phyloP scores from a whole-genome alignment of 2,329 filamentous ascomycete genomes.

The Chrysoporthe puriensis region DNA sequence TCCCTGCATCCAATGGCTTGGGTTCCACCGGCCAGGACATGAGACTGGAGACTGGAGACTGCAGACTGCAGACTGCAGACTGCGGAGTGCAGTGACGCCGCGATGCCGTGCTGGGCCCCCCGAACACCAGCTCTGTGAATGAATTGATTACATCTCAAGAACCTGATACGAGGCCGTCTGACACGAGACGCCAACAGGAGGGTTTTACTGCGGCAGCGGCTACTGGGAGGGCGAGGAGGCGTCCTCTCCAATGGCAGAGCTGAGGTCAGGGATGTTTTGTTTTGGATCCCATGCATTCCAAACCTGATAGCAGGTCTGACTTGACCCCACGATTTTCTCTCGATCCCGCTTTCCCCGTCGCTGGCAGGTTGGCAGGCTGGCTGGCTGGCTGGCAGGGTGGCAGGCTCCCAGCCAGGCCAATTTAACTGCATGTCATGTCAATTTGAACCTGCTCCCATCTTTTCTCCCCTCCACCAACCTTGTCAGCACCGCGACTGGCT shows the following conservation, averaged over 20 bases:
- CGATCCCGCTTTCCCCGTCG: too few species aligned
- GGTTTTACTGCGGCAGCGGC: neutral
- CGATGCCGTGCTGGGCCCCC: neutral
- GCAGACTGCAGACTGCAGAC: too few species aligned
- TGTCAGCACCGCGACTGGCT: too few species aligned
- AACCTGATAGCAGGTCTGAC: neutral
- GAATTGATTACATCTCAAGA: neutral
- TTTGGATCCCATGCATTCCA: neutral
- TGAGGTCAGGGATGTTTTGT: slow-evolving; percentile 6
- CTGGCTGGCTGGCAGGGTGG: too few species aligned
- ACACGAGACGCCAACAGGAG: neutral
- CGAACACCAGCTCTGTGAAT: neutral
- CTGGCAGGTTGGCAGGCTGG: too few species aligned
- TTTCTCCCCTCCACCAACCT: too few species aligned
- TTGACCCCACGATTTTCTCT: too few species aligned
- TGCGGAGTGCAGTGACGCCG: neutral
- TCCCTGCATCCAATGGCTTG: slow-evolving; percentile 15
- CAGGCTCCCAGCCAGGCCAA: too few species aligned
- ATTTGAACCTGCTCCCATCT: slow-evolving; percentile 4
- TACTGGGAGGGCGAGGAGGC: neutral
- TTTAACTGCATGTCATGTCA: slow-evolving; percentile 7
- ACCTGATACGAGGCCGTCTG: neutral
- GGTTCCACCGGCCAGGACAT: slow-evolving; percentile 8
- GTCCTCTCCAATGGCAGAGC: slow-evolving; percentile 7
- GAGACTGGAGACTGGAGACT: slow-evolving; percentile 4